phyloP scores from a whole-genome alignment of 495 filamentous ascomycete species.

The Umbilicaria muhlenbergii region DNA sequence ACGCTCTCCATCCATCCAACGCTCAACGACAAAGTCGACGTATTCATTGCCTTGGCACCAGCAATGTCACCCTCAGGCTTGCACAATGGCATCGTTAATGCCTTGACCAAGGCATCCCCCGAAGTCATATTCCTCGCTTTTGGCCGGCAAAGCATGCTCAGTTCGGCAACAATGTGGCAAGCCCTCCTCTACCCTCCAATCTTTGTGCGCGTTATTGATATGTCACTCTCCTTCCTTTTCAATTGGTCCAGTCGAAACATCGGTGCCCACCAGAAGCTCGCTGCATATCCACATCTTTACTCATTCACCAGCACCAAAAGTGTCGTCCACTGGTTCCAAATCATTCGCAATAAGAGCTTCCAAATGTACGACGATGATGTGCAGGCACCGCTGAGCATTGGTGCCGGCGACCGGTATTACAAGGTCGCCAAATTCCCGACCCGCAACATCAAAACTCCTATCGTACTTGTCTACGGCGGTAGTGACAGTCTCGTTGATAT shows the following conservation, averaged over 20 bases:
- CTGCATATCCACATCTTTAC: conserved; percentile 92
- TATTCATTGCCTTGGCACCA: conserved; percentile 93
- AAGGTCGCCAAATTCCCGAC: conserved; percentile 95
- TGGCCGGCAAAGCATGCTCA: conserved; percentile 83
- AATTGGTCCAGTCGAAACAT: conserved; percentile 85
- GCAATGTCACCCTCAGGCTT: conserved; percentile 94
- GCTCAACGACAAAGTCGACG: conserved; percentile 84
- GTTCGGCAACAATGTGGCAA: conserved; percentile 94
- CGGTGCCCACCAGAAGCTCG: conserved; percentile 73
- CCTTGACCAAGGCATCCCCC: conserved; percentile 84
- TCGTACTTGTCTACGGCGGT: conserved; percentile 84
- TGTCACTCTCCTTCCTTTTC: conserved; percentile 67
- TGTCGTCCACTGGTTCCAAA: conserved; percentile 98
- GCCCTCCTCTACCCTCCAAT: conserved; percentile 88
- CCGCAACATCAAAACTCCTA: conserved; percentile 88
- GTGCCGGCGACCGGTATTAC: conserved; percentile 47
- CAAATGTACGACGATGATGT: conserved; percentile 98
- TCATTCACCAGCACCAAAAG: conserved; percentile 92
- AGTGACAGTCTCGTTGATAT: conserved; percentile 95
- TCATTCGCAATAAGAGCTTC: conserved; percentile 86
- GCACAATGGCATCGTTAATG: conserved; percentile 74
- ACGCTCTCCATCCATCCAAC: conserved; percentile 85
- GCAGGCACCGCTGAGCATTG: conserved; percentile 42
- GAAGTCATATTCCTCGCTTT: conserved; percentile 89
- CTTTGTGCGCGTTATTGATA: conserved; percentile 79